phyloP scores from a whole-genome alignment of 441 rosid species.

The Gossypium schwendimanii region DNA sequence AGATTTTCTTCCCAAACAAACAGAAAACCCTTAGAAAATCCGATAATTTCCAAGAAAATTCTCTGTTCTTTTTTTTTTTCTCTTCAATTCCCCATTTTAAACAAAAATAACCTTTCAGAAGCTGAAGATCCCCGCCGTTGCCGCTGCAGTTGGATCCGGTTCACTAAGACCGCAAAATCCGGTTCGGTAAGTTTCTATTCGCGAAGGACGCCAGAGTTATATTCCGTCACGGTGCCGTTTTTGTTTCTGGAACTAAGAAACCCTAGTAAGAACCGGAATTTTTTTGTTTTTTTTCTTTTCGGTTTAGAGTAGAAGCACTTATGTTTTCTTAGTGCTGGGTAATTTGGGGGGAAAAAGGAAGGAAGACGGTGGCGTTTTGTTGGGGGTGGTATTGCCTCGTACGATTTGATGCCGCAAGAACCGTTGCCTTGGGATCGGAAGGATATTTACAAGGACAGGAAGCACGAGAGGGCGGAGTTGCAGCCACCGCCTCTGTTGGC shows the following conservation, averaged over 20 bases:
- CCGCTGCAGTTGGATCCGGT: neutral
- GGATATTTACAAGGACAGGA: slow-evolving; percentile 82
- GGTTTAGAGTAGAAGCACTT: neutral
- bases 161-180: neutral
- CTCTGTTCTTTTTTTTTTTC: neutral
- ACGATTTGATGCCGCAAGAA: slow-evolving; percentile 91
- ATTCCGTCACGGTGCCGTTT: neutral
- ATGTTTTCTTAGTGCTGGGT: slow-evolving; percentile 5
- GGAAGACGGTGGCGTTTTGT: slow-evolving; percentile 21
- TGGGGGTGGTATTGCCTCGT: slow-evolving; percentile 27
- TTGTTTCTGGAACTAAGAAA: neutral
- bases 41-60: slow-evolving; percentile 11
- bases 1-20: slow-evolving; percentile 26
- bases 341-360: slow-evolving; percentile 10
- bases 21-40: neutral
- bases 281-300: neutral
- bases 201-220: neutral
- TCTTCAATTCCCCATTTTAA: neutral
- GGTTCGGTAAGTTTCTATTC: neutral
- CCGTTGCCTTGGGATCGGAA: slow-evolving; percentile 90
- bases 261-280: neutral
- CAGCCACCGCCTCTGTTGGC: slow-evolving; percentile 33
- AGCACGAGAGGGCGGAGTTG: slow-evolving; percentile 70
- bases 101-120: neutral
- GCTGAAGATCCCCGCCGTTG: neutral